Base-by-base conservation (phyloP, 2,329 filamentous ascomycete genomes). In the Mycocentrospora acerina region DNA sequence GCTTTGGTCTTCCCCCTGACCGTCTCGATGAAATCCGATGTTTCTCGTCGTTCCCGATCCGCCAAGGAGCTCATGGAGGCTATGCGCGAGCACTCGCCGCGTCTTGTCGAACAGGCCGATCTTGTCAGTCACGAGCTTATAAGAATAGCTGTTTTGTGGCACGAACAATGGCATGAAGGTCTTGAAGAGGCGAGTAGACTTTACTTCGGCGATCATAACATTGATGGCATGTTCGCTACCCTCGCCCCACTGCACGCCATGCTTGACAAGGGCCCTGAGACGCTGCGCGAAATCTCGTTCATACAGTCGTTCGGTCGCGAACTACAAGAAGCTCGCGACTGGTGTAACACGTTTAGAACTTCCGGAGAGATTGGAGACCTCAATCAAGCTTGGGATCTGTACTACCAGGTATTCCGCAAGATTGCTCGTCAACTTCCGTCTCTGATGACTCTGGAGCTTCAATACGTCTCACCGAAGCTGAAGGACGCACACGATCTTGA, bases 101-200 rank as follows among this genome's bases (percentile, higher is more conserved):
- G 82, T 55, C 79, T 99, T 24, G 93, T 98, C 7, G 88, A 96
- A 51, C 93, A 99, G 68, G 93, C 93, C 24, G 91, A 95, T 62
- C 78, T 90, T 31, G 90, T 99, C 53, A 97, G 91, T 64, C 87
- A 93, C 60, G 94, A 99, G 66, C 81, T 99, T 39, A 97, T 99
- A 60, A 84, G 93, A 35, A 94, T 98, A 42, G 93, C 93, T 12
- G 91, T 98, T 2, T 70, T 98, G 16, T 98, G 94, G 94, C 93
- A 99, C 62, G 93, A 99, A 61, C 86, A 95, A 51, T 99, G 93
- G 93, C 93, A 98, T 53, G 94, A 99, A 68, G 94, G 88, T 18
- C 77, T 99, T 12, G 93, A 98, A 68, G 94, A 99, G 71, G 94
- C 93, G 1, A 96, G 90, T 22, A 82, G 93, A 36, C 75, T 98